A percentile compares a stretch with the other conserved stretches of the same genome.
Evolutionary conservation across 768 basidiomycete species (phyloP).

Genomic region (Lactifluus volemus): DNA sequence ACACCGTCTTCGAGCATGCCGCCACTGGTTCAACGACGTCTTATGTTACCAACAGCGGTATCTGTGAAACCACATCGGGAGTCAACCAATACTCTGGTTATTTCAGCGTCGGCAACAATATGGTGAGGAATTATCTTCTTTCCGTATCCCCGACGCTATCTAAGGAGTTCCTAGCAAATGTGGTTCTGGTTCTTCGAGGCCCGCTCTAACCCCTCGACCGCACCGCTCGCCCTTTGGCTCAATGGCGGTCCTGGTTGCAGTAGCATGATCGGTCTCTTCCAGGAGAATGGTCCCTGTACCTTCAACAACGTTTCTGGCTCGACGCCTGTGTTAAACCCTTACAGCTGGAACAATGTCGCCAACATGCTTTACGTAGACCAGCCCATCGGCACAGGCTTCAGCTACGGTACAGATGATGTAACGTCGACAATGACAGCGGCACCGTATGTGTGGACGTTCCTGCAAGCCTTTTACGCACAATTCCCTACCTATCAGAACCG

Average conservation of each 20-base stretch:
- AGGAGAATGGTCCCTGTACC: constrained; percentile 13
- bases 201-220: background rate
- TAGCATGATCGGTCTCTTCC: background rate
- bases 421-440: background rate
- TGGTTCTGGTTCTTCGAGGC: constrained; percentile 10
- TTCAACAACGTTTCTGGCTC: constrained; percentile 6
- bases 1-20: background rate
- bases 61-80: background rate
- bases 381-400: constrained; percentile 1
- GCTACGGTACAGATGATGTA: background rate
- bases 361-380: constrained; percentile 19
- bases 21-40: background rate
- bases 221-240: constrained; percentile 2
- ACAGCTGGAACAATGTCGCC: constrained; percentile 14
- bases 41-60: background rate
- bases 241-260: constrained; percentile 7
- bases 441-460: background rate
- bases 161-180: background rate
- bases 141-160: background rate
- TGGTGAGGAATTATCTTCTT: background rate
- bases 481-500: constrained; percentile 34
- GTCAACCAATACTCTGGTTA: background rate
- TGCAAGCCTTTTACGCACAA: constrained; percentile 17
- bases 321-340: constrained; percentile 1
- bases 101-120: background rate